Percentiles rank a stretch among this genome's conserved stretches.
phyloP scores from a whole-genome alignment of 2,329 filamentous ascomycete genomes.

The Raffaelea ambrosiae region DNA sequence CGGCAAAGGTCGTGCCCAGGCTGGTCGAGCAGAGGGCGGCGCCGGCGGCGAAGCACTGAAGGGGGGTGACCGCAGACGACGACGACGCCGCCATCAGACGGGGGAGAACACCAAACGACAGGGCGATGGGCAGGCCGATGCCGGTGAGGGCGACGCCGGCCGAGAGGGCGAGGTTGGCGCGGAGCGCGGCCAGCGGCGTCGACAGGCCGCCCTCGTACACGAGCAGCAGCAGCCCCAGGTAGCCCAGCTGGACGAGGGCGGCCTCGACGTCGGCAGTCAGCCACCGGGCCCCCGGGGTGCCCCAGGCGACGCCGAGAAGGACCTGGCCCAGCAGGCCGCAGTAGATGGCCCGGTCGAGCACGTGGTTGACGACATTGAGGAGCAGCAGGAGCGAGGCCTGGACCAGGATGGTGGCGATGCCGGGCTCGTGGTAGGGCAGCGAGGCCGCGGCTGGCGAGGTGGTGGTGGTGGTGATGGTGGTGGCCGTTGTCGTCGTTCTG shows the following conservation, averaged over 20 bases:
- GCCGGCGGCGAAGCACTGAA: slow-evolving; percentile 62
- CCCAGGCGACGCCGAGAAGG: slow-evolving; percentile 61
- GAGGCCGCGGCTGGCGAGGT: too few species aligned
- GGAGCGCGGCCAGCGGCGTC: slow-evolving; percentile 44
- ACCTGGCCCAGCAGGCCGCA: slow-evolving; percentile 68
- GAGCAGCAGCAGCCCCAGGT: slow-evolving; percentile 62
- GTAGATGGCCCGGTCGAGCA: slow-evolving; percentile 52
- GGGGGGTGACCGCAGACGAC: background rate
- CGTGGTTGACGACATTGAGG: slow-evolving; percentile 49
- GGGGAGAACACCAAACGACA: slow-evolving; percentile 56
- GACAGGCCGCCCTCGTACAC: slow-evolving; percentile 63
- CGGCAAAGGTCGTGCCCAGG: slow-evolving; percentile 60
- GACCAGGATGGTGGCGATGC: slow-evolving; percentile 49
- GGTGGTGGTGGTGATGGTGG: too few species aligned
- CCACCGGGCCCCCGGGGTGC: slow-evolving; percentile 55
- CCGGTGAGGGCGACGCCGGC: slow-evolving; percentile 56
- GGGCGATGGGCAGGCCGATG: slow-evolving; percentile 51
- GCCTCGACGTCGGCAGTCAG: slow-evolving; percentile 43
- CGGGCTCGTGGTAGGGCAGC: slow-evolving; percentile 50
- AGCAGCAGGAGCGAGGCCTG: slow-evolving; percentile 53
- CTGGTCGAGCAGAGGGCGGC: slow-evolving; percentile 68
- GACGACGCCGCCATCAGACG: slow-evolving; percentile 36
- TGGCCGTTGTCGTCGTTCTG: too few species aligned
- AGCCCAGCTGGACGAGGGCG: slow-evolving; percentile 57
- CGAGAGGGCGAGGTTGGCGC: slow-evolving; percentile 53